Base-by-base conservation (phyloP, 495 filamentous ascomycete species). In the Diplogelasinospora grovesii region DNA sequence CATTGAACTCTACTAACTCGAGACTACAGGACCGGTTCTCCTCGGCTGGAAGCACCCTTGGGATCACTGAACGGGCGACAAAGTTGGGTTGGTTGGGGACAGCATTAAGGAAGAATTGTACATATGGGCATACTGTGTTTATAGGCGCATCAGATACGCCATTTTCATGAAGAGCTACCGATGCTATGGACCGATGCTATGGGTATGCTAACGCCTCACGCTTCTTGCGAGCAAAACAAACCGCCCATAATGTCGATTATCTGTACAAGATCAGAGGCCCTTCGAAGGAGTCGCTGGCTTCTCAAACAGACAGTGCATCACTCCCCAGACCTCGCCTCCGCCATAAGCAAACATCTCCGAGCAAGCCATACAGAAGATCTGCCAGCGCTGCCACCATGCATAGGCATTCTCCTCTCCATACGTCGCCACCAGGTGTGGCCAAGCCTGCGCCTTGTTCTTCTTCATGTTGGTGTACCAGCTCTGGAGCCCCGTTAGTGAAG, bases 1-100 rank as follows among this genome's bases (percentile, higher is more conserved):
- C n/a, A n/a, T n/a, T n/a, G n/a, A n/a, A n/a, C n/a, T n/a, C n/a
- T 15, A 41, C 54, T 55, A 59, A 58, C 56, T 33, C 57, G 41
- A 22, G 36, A 26, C 28, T 36, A 40, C 49, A 71, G 68, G 73
- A 16, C 73, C 92, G 10, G 92, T 79, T 22, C 68, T 99, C 39
- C 52, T 99, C 43, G 92, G 92, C 52, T 89, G 81, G 86, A 97
- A 86, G 68, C 93, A 97, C 60, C 93, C 92, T 37, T 99, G 93
- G 93, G 92, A 99, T 52, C 93, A 99, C 70, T 98, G 41, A 57
- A 30, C 18, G 32, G n/a, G 31, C n/a, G n/a, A n/a, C 16, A 33
- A 18, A 19, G 41, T 13, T 27, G 22, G 33, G 22, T 21, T 29
- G 29, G 22, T 37, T 23, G 11, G 19, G 21, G 16, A 21, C 26